These are phyloP conservation scores for Diaporthe citri DNA, from an alignment of 2,329 filamentous ascomycete species.

Conservation along the genomic window DNA sequence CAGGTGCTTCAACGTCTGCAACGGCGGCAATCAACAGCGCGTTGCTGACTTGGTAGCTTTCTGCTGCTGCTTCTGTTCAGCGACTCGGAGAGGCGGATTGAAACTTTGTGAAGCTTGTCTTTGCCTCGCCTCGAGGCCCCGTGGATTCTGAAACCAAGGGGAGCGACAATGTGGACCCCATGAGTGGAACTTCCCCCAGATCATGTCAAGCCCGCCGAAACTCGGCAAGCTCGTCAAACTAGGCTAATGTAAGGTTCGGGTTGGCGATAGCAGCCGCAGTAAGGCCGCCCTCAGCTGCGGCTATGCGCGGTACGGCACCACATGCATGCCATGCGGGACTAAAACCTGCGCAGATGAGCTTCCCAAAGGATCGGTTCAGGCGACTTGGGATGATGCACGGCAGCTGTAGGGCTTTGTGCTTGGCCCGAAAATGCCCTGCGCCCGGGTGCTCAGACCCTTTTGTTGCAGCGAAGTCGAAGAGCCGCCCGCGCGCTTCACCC, in stretches of 20 bases:
- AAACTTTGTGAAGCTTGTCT: conserved; percentile 26
- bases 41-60: no score
- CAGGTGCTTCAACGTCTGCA: background rate
- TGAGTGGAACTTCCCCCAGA: conserved; percentile 26
- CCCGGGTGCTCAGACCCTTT: background rate
- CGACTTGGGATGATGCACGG: conserved; percentile 9
- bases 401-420: conserved; percentile 12
- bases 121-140: conserved; percentile 12
- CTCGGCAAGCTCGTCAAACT: conserved; percentile 21
- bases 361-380: background rate
- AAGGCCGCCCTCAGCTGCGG: conserved; percentile 12
- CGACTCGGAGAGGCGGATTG: conserved; percentile 4
- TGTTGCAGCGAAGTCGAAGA: background rate
- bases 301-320: background rate
- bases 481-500: conserved; percentile 25
- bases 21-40: background rate
- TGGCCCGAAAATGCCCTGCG: background rate
- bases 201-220: conserved; percentile 25
- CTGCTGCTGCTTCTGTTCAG: background rate
- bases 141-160: conserved; percentile 18
- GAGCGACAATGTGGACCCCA: background rate
- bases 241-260: background rate
- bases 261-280: conserved; percentile 7
- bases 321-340: background rate
- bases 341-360: background rate